Evolutionary conservation across 2,329 filamentous ascomycete genomes (phyloP).

Genomic region (Fusarium albidum): DNA sequence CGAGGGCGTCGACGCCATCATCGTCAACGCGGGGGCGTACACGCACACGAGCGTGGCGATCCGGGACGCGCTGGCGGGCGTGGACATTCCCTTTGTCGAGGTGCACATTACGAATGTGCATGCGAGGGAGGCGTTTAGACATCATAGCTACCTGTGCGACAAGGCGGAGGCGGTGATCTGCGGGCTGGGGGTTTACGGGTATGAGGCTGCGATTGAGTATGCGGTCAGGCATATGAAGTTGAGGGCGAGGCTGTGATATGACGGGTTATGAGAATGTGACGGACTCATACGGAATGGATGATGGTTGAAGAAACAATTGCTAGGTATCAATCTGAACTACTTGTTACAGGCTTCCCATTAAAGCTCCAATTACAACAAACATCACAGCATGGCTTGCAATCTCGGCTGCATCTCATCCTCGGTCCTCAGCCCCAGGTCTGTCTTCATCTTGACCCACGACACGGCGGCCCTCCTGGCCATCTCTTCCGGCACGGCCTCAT

Average conservation of each 20-base stretch:
- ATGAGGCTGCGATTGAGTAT: constrained; percentile 67
- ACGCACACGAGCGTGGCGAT: constrained; percentile 81
- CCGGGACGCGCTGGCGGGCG: constrained; percentile 75
- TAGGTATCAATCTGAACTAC: too few relatives aligned
- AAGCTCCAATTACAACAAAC: too few relatives aligned
- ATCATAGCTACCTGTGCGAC: constrained; percentile 77
- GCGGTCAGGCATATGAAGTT: constrained; percentile 56
- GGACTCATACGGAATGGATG: too few relatives aligned
- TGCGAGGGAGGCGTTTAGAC: constrained; percentile 71
- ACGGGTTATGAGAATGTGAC: too few relatives aligned
- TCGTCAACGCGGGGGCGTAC: constrained; percentile 80
- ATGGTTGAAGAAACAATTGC: too few relatives aligned
- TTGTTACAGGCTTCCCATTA: too few relatives aligned
- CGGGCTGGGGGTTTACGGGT: constrained; percentile 71
- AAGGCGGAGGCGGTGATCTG: constrained; percentile 79
- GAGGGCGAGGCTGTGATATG: constrained; percentile 34
- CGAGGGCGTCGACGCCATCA: constrained; percentile 64
- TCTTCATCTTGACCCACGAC: constrained; percentile 58
- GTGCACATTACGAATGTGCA: constrained; percentile 82
- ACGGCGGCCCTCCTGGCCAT: constrained; percentile 66
- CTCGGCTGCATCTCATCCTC: constrained; percentile 37
- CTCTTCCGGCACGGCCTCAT: constrained; percentile 70
- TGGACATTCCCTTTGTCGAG: constrained; percentile 78
- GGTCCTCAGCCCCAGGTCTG: constrained; percentile 46
- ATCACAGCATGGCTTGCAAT: constrained; percentile 46